phyloP scores from a whole-genome alignment of 345 rosid genomes.

The Clarkia xantiana region DNA sequence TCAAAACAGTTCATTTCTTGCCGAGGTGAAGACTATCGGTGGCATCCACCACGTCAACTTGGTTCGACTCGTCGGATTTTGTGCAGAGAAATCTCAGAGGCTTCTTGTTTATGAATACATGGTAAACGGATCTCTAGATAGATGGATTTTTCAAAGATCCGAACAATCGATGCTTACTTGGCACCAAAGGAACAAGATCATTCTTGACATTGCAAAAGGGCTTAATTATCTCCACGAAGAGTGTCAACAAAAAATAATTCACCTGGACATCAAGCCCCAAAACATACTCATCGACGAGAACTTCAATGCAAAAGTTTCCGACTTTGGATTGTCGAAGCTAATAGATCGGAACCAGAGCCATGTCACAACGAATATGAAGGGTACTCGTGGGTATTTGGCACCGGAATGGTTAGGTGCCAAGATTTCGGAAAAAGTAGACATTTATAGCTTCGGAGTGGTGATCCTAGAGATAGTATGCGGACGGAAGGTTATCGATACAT shows the following conservation, averaged over 20 bases:
- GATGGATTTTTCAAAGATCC: constrained; percentile 14
- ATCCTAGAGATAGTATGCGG: constrained; percentile 18
- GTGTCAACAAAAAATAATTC: constrained; percentile 11
- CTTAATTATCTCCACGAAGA: constrained; percentile 22
- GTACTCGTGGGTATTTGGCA: constrained; percentile 15
- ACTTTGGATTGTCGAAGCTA: constrained; percentile 15
- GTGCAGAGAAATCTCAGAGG: constrained; percentile 14
- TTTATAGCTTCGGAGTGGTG: constrained; percentile 24
- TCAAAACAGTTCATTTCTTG: constrained; percentile 12
- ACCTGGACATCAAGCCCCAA: constrained; percentile 14
- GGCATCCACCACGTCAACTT: constrained; percentile 20
- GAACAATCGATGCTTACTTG: constrained; percentile 8
- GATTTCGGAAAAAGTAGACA: constrained; percentile 20
- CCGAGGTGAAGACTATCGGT: constrained; percentile 24
- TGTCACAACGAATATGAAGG: constrained; percentile 11
- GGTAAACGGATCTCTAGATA: constrained; percentile 17
- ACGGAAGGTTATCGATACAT: constrained; percentile 7
- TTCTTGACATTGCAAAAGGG: constrained; percentile 22
- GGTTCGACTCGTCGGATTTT: constrained; percentile 19
- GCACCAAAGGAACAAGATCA: constrained; percentile 17
- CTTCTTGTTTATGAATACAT: constrained; percentile 18
- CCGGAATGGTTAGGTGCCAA: constrained; percentile 12
- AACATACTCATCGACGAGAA: constrained; percentile 15
- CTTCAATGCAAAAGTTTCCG: constrained; percentile 15
- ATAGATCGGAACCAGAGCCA: constrained; percentile 12